Base-by-base conservation (phyloP, 2,329 filamentous ascomycete genomes). In the Capronia coronata region DNA sequence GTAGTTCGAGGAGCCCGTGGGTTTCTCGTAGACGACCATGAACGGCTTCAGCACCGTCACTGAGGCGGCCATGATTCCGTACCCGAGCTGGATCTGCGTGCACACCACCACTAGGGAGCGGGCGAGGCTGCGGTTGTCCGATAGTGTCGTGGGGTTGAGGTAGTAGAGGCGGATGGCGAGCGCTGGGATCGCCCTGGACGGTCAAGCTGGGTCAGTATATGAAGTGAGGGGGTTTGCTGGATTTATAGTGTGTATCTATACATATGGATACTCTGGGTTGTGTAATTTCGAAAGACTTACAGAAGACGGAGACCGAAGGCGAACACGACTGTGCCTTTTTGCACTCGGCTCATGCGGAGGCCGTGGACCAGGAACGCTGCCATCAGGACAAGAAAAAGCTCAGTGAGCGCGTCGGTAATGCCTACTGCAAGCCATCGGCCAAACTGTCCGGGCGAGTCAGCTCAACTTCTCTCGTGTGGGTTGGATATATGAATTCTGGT, bases 11-110 rank as follows among this genome's bases (percentile, higher is more conserved):
- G 43, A 49, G 22, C 47, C 47, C 2, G 41, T 8, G 9, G 47
- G 47, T 23, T 49, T 49, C n/a, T 49, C 47, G 34, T 49, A 49
- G 4, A 49, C 47, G 4, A 43, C 47, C 47, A 73, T 65, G 47
- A 74, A 74, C 2, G 71, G 69, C 35, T 70, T 68, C 14, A 75
- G 63, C 43, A 69, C 71, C 0, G 71, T 70, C 7, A 68, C 65
- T 0, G 67, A 71, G 13, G 68, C 66, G 14, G 70, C 64, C 3
- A 73, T 62, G 9, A 74, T 63, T 34, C 65, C 66, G 45, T 71
- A 68, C 46, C 64, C 63, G 8, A 73, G 55, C 50, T 74, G 66
- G 35, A 70, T 61, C 51, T 74, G 70, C 0, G 67, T 67, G 39
- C 65, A 64, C 1, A 71, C 62, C 1, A 59, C 62, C 1, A 65